Evolutionary conservation across 2,329 filamentous ascomycete species (phyloP).

Genomic region (Colletotrichum cuscutae): DNA sequence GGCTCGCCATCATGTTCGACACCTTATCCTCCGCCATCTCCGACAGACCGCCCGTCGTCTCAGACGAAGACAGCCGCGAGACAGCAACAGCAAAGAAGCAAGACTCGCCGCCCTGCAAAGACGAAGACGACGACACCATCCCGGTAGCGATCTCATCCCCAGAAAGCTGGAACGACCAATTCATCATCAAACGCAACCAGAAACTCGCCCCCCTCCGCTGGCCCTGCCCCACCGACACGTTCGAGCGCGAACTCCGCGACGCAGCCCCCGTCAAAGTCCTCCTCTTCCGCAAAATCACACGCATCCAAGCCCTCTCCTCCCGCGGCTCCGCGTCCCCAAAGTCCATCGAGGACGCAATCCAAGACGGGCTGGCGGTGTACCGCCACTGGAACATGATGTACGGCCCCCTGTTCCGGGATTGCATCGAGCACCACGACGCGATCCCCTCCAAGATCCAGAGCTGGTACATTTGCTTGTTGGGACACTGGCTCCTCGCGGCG

Average conservation of each 20-base stretch:
- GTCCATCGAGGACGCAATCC: slow-evolving; percentile 59
- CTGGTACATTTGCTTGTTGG: slow-evolving; percentile 68
- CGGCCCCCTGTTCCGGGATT: slow-evolving; percentile 61
- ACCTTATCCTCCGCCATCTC: slow-evolving; percentile 66
- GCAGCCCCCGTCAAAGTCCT: slow-evolving; percentile 69
- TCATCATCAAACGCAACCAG: slow-evolving; percentile 48
- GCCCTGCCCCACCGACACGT: slow-evolving; percentile 65
- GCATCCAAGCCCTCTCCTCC: slow-evolving; percentile 62
- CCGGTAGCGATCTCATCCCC: slow-evolving; percentile 31
- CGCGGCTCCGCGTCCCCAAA: slow-evolving; percentile 47
- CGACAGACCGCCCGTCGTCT: slow-evolving; percentile 46
- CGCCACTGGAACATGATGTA: slow-evolving; percentile 65
- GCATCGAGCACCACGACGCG: slow-evolving; percentile 58
- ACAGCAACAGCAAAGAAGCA: too few relatives aligned
- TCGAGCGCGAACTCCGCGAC: slow-evolving; percentile 59
- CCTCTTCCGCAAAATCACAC: slow-evolving; percentile 65
- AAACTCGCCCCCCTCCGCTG: slow-evolving; percentile 50
- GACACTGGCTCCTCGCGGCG: slow-evolving; percentile 67
- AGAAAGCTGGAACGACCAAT: slow-evolving; percentile 43
- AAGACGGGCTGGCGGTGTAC: slow-evolving; percentile 59
- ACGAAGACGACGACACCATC: slow-evolving; percentile 33
- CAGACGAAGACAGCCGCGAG: slow-evolving; percentile 52
- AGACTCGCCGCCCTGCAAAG: slow-evolving; percentile 25
- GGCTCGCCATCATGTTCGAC: slow-evolving; percentile 69
- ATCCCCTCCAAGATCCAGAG: slow-evolving; percentile 65